phyloP scores from a whole-genome alignment of 2,329 filamentous ascomycete species.

The Microcyclosporella mali region DNA sequence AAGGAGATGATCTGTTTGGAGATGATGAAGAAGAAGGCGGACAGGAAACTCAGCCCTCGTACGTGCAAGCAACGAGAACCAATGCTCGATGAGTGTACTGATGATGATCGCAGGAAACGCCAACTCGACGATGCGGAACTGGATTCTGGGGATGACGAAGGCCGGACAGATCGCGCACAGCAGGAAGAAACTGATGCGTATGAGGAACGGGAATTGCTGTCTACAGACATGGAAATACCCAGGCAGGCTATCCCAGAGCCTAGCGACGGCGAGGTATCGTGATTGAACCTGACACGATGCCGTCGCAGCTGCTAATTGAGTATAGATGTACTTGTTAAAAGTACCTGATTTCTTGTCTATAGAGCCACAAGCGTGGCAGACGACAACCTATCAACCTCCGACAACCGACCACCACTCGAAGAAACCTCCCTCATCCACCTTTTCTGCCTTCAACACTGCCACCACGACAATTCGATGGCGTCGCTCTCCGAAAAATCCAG shows the following conservation, averaged over 20 bases:
- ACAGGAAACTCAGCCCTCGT: conserved; percentile 19
- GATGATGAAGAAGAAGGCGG: conserved; percentile 36
- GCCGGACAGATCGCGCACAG: conserved; percentile 56
- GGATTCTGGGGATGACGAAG: conserved; percentile 57
- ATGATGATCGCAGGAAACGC: conserved; percentile 10
- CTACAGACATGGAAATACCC: conserved; percentile 59
- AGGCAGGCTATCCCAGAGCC: conserved; percentile 66
- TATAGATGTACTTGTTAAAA: conserved; percentile 61
- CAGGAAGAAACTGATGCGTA: conserved; percentile 42
- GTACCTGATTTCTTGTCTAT: conserved; percentile 68
- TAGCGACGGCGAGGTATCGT: conserved; percentile 61
- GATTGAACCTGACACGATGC: not conserved
- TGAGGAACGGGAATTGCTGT: conserved; percentile 41
- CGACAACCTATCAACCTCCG: conserved; percentile 60
- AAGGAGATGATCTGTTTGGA: conserved; percentile 43
- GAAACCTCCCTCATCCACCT: conserved; percentile 41
- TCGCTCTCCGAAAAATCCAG: conserved; percentile 58
- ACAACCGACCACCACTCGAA: conserved; percentile 51
- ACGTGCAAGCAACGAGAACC: conserved; percentile 8
- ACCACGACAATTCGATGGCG: conserved; percentile 65
- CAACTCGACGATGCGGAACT: conserved; percentile 56
- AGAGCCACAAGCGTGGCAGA: conserved; percentile 60
- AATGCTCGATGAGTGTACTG: not conserved
- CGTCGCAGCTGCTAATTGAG: conserved; percentile 1
- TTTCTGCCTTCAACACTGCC: conserved; percentile 58